Conservation (phyloP, 352 stramenopile species). For the Phytopythium ostracodes region DNA sequence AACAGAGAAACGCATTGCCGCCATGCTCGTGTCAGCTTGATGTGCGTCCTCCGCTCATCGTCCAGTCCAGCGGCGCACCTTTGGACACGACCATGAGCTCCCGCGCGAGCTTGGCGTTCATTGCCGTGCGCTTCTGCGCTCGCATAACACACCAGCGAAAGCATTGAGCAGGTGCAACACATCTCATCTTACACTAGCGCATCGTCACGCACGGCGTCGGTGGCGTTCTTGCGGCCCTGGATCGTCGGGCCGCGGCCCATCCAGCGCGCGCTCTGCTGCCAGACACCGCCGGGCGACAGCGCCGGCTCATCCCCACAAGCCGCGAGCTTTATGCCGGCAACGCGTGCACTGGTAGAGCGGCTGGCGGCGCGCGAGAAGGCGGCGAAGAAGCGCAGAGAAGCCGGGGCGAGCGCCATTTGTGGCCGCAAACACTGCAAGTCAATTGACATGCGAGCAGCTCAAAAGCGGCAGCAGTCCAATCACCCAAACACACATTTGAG, state of each 20-base stretch:
- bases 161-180: not conserved
- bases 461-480: too few species aligned
- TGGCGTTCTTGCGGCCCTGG: conserved; percentile 76
- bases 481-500: too few species aligned
- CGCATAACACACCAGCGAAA: not conserved
- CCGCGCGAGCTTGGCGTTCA: conserved; percentile 69
- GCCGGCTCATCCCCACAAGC: not conserved
- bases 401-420: not conserved
- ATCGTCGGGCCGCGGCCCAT: conserved; percentile 84
- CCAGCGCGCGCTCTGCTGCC: conserved; percentile 44
- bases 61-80: conserved; percentile 21
- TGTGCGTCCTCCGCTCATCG: not conserved
- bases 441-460: not conserved
- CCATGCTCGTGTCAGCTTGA: not conserved
- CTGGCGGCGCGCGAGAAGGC: not conserved
- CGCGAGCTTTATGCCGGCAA: not conserved
- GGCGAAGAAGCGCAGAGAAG: not conserved
- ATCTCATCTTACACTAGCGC: not conserved
- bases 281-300: conserved; percentile 14
- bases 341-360: not conserved
- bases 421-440: not conserved
- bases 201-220: conserved; percentile 44
- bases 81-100: conserved; percentile 79
- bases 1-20: too few species aligned
- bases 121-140: conserved; percentile 65